Percentiles rank a stretch among this genome's conserved stretches.
phyloP scores from a whole-genome alignment of 441 rosid genomes.

The Isatis lusitanica region DNA sequence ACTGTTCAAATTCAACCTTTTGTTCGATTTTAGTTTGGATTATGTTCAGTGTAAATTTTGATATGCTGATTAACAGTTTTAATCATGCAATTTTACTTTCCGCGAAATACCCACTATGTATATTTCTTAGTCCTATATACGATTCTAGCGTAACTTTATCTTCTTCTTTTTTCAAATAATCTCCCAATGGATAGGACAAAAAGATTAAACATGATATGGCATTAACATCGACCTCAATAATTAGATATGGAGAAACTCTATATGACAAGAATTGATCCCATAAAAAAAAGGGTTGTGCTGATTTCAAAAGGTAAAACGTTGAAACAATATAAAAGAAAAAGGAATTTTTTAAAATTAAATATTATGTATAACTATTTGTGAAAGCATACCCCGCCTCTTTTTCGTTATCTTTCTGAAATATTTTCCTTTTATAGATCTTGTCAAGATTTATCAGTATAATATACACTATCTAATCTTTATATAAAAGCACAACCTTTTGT shows the following conservation, averaged over 20 bases:
- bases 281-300: constrained; percentile 3
- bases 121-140: neutral
- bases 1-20: neutral
- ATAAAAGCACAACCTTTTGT: neutral
- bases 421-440: constrained; percentile 30
- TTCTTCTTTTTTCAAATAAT: neutral
- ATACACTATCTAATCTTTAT: constrained; percentile 12
- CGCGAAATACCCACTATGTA: neutral
- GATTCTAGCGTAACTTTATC: neutral
- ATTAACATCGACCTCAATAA: constrained; percentile 14
- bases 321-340: constrained; percentile 4
- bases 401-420: constrained; percentile 21
- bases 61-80: neutral
- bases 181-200: neutral
- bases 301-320: constrained; percentile 21
- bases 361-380: neutral
- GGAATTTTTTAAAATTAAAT: neutral
- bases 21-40: neutral
- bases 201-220: neutral
- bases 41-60: neutral
- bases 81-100: neutral
- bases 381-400: constrained; percentile 30
- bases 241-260: constrained; percentile 20
- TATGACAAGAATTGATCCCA: constrained; percentile 17
- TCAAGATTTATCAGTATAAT: constrained; percentile 26